Percentiles rank a stretch among this genome's conserved stretches.
These are phyloP conservation scores for Ophiostoma sp. DNA, from an alignment of 2,329 filamentous ascomycete species.

Conservation along the genomic window DNA sequence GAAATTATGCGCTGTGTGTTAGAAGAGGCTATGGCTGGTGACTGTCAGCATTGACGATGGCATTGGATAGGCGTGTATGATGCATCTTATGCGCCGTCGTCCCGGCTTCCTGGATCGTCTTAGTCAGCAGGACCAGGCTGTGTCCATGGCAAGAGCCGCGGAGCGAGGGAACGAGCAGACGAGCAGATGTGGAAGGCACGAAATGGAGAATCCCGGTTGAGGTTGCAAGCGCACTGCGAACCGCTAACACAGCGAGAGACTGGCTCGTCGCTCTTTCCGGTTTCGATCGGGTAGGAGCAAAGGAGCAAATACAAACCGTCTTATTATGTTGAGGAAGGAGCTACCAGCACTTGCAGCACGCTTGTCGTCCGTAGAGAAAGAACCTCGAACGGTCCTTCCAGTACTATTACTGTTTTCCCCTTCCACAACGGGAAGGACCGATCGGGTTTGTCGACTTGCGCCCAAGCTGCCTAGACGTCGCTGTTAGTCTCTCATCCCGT, in stretches of 20 bases:
- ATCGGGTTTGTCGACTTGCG: background rate
- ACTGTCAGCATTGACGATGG: background rate
- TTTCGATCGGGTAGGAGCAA: background rate
- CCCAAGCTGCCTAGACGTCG: background rate
- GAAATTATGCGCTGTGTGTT: background rate
- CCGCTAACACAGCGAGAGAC: background rate
- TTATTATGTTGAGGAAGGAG: constrained; percentile 19
- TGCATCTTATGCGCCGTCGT: background rate
- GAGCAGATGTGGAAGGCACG: background rate
- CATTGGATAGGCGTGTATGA: background rate
- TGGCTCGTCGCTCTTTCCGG: background rate
- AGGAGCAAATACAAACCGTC: constrained; percentile 21
- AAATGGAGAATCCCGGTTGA: constrained; percentile 1
- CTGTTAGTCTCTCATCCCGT: background rate
- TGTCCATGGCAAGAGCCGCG: background rate
- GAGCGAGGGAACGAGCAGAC: constrained; percentile 2
- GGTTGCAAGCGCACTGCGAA: background rate
- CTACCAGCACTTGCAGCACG: background rate
- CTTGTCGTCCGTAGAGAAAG: background rate
- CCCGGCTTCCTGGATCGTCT: background rate
- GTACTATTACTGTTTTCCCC: background rate
- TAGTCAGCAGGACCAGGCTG: background rate
- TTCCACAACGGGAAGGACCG: background rate
- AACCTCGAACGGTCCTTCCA: background rate
- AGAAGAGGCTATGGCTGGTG: background rate